These are phyloP conservation scores for Pouteria campechiana DNA, from an alignment of 179 eudicot species.

Conservation along the genomic window DNA sequence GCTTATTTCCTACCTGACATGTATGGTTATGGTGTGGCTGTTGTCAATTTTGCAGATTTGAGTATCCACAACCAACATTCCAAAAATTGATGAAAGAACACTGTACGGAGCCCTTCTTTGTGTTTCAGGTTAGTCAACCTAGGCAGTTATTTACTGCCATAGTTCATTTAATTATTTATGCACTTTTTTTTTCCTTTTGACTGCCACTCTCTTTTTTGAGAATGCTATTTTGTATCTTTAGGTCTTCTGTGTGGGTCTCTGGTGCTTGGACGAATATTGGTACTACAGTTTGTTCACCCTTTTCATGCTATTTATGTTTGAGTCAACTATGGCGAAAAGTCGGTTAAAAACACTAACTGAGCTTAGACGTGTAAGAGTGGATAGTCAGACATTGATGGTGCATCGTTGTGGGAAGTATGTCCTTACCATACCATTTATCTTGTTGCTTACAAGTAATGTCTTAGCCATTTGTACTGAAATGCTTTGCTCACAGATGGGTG, in stretches of 20 bases:
- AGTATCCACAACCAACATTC: conserved; percentile 98
- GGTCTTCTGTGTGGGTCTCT: conserved; percentile 98
- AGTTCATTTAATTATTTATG: background rate
- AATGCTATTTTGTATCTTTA: conserved; percentile 10
- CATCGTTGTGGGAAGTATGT: conserved; percentile 97
- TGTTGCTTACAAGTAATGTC: background rate
- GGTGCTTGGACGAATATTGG: conserved; percentile 99
- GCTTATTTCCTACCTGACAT: no score
- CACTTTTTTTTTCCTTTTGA: background rate
- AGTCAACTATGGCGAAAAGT: conserved; percentile 97
- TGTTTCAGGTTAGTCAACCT: conserved; percentile 85
- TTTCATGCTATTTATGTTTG: conserved; percentile 92
- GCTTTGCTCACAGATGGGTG: no score
- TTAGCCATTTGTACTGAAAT: conserved; percentile 6
- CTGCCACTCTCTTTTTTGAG: background rate
- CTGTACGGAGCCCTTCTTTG: conserved; percentile 98
- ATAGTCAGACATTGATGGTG: conserved; percentile 78
- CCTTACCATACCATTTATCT: background rate
- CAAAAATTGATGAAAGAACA: conserved; percentile 97
- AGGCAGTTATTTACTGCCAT: background rate
- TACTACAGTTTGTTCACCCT: conserved; percentile 94
- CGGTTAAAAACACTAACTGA: conserved; percentile 93
- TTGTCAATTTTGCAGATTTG: conserved; percentile 95
- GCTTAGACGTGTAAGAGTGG: conserved; percentile 96
- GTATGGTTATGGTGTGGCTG: no score